Evolutionary conservation across 495 filamentous ascomycete species (phyloP).

Genomic region (Aspergillus mulundensis): DNA sequence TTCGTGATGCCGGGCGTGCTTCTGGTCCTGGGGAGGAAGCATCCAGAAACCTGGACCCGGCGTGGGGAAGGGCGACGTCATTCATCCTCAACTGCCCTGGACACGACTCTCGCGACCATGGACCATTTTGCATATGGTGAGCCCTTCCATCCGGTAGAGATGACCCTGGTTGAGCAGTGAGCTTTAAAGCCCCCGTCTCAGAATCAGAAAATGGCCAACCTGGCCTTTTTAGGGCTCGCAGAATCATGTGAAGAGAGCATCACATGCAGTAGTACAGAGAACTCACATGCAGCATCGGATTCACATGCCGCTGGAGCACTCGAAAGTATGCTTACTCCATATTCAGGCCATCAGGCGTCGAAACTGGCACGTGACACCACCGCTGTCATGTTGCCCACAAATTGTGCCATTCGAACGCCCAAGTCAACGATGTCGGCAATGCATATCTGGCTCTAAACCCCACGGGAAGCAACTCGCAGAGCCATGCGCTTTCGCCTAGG

Average conservation of each 20-base stretch:
- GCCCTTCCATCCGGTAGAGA: neutral
- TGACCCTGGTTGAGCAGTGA: neutral
- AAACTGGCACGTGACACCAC: neutral
- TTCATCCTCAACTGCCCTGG: neutral
- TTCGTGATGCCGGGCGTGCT: neutral
- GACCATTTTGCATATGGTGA: neutral
- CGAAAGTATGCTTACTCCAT: neutral
- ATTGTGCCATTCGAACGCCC: slow-evolving; percentile 11
- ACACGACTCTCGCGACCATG: neutral
- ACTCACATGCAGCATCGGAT: no score
- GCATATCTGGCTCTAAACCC: slow-evolving; percentile 10
- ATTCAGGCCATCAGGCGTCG: neutral
- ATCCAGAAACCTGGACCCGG: neutral
- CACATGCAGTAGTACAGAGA: neutral
- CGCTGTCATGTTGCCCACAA: neutral
- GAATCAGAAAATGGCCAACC: neutral
- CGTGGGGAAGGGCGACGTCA: slow-evolving; percentile 3
- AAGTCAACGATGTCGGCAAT: slow-evolving; percentile 12
- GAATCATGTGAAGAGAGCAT: slow-evolving; percentile 1
- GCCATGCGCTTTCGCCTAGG: slow-evolving; percentile 26
- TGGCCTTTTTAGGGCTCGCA: neutral
- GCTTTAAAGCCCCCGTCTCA: neutral
- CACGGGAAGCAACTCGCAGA: slow-evolving; percentile 9
- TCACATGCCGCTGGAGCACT: no score
- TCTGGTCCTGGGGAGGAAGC: neutral